These are phyloP conservation scores for Salix koriyanagi DNA, from an alignment of 345 rosid species.

Conservation along the genomic window DNA sequence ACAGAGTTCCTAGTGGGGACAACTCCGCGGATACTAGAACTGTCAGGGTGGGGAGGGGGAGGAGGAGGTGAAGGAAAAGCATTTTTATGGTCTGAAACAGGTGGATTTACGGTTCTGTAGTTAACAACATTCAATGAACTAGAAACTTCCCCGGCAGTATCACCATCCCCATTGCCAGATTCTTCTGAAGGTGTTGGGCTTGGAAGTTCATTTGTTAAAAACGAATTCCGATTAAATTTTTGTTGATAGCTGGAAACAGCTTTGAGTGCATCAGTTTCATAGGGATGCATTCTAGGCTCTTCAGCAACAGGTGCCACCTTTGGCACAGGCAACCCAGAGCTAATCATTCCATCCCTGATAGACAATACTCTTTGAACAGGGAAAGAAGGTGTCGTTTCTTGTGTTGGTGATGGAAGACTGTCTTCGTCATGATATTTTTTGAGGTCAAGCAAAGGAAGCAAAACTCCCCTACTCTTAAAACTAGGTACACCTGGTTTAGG, in stretches of 20 bases:
- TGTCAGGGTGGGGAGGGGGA: slow-evolving; percentile 17
- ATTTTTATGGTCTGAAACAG: slow-evolving; percentile 22
- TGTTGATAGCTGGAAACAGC: slow-evolving; percentile 80
- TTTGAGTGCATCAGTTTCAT: slow-evolving; percentile 68
- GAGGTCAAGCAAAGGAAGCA: slow-evolving; percentile 82
- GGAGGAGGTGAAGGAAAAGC: slow-evolving; percentile 10
- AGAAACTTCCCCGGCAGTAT: slow-evolving; percentile 65
- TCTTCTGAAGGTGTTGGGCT: slow-evolving; percentile 97
- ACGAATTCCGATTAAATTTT: slow-evolving; percentile 51
- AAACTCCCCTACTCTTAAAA: slow-evolving; percentile 45
- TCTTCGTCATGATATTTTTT: slow-evolving; percentile 91
- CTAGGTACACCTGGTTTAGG: slow-evolving; percentile 35
- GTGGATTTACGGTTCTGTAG: slow-evolving; percentile 19
- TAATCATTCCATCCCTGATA: slow-evolving; percentile 39
- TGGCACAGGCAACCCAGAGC: slow-evolving; percentile 26
- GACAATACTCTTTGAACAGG: slow-evolving; percentile 32
- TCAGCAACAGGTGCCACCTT: slow-evolving; percentile 33
- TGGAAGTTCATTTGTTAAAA: slow-evolving; percentile 60
- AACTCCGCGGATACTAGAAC: slow-evolving; percentile 22
- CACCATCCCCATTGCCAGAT: slow-evolving; percentile 49
- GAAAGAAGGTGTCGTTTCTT: slow-evolving; percentile 53
- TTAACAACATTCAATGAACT: slow-evolving; percentile 34
- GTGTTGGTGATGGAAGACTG: slow-evolving; percentile 95
- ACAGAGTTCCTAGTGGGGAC: slow-evolving; percentile 27
- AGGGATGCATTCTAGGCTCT: slow-evolving; percentile 47